phyloP scores from a whole-genome alignment of 495 filamentous ascomycete species.

The Xylaria curta region DNA sequence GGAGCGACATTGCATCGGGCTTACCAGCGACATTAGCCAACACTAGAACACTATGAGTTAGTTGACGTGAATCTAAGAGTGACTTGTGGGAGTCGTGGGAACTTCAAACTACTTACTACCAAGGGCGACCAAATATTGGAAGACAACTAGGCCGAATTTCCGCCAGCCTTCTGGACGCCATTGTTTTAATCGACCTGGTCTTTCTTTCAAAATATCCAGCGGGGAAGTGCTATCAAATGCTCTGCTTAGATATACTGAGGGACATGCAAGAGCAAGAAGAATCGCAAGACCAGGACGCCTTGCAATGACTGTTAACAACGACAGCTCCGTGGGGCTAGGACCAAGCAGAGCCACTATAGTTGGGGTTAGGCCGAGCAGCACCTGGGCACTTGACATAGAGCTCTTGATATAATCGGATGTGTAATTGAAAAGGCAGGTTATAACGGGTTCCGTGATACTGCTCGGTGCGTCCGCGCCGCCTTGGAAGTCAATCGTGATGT shows the following conservation, averaged over 20 bases:
- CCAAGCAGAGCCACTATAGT: conserved; percentile 34
- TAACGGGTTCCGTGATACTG: conserved; percentile 26
- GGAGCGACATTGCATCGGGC: neutral
- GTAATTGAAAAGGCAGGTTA: conserved; percentile 33
- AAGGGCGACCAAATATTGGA: conserved; percentile 27
- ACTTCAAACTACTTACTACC: conserved; percentile 5
- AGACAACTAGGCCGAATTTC: neutral
- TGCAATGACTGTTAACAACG: conserved; percentile 30
- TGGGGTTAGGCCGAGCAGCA: conserved; percentile 36
- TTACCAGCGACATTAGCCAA: conserved; percentile 21
- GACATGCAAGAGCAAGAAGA: conserved; percentile 32
- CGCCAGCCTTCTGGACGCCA: conserved; percentile 4
- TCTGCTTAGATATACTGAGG: conserved; percentile 29
- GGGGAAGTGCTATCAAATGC: conserved; percentile 36
- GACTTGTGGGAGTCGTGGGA: too few relatives aligned
- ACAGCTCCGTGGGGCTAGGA: conserved; percentile 31
- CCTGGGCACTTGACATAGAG: conserved; percentile 29
- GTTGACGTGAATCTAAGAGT: too few relatives aligned
- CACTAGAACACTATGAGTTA: neutral
- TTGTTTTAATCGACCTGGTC: neutral
- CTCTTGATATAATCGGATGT: conserved; percentile 31
- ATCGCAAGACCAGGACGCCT: conserved; percentile 34
- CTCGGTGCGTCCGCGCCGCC: conserved; percentile 14
- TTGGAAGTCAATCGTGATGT: conserved; percentile 2
- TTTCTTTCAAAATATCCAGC: conserved; percentile 24